Evolutionary conservation across 148 eudicot genomes (phyloP), one percentile per base, ranked within the genome.

Genomic region (Selenicereus undatus): DNA sequence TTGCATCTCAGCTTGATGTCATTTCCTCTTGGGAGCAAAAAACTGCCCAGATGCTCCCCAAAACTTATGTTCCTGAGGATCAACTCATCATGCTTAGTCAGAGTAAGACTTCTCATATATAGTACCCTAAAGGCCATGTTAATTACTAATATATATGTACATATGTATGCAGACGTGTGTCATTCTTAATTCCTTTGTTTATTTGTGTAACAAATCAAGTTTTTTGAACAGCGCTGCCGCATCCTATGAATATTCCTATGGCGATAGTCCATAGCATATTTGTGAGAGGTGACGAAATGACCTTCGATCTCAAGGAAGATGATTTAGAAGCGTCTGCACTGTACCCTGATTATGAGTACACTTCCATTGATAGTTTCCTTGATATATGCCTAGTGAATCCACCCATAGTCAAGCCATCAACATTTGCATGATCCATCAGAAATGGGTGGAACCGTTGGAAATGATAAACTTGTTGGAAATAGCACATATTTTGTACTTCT

Each of bases 231-330:
- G 76, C 52, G n/a, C 56, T 73, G 16, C 76, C 52, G 22, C 54
- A 35, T 39, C 51, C 45, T 17, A 13, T 2, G 16, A 73, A 43
- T 17, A 45, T 73, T 18, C 76, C 76, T 18, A 11, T 42, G 76
- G 76, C 76, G 9, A 45, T 73, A 73, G 26, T 73, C 8, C 76
- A 73, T 45, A 39, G 21, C 76, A 73, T 73, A 73, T 73, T 73
- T 24, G n/a, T 73, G 17, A 73, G 21, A 11, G 76, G 54, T 10
- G 76, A 73, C 54, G 56, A 73, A 42, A 39, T 43, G 76, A 39
- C 14, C 48, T 42, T 73, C 22, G 27, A 42, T 16, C 76, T 73
- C 54, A 21, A 22, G 8, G 52, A 73, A 73, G 76, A 73, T 5
- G 76, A 73, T 43, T 32, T 32, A 32, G 76, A 73, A n/a, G 54